Conservation (phyloP, 1,284 basidiomycete genomes). For the Ganoderma boninense region DNA sequence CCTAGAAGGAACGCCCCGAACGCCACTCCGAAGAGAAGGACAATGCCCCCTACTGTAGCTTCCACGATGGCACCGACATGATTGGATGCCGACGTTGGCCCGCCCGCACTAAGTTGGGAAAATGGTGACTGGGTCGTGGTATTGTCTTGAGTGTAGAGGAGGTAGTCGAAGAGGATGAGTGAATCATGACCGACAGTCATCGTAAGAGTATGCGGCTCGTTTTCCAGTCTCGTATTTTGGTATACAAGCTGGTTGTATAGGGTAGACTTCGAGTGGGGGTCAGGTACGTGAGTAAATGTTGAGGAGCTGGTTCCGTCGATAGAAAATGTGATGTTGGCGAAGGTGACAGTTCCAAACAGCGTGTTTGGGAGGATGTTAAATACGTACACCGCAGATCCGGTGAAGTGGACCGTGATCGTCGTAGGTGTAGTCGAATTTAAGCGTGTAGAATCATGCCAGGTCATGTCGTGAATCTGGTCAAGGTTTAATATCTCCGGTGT, state of each 20-base stretch:
- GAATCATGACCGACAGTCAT: slow-evolving; percentile 13
- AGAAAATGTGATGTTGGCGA: neutral
- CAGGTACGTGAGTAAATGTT: neutral
- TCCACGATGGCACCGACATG: neutral
- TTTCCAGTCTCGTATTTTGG: slow-evolving; percentile 27
- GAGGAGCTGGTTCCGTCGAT: neutral
- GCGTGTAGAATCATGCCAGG: neutral
- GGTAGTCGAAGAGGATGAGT: slow-evolving; percentile 33
- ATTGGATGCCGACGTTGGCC: no score
- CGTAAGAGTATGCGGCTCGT: slow-evolving; percentile 28
- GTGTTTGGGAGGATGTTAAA: neutral
- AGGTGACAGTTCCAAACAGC: neutral
- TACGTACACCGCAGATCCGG: neutral
- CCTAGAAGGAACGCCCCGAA: neutral
- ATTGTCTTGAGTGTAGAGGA: slow-evolving; percentile 21
- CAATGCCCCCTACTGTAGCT: neutral
- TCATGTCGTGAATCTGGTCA: neutral
- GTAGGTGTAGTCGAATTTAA: neutral
- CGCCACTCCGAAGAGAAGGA: neutral
- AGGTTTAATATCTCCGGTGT: neutral
- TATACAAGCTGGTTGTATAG: slow-evolving; percentile 24
- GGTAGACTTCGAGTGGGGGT: neutral
- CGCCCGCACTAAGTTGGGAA: no score
- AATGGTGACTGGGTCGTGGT: no score
- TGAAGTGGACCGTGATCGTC: neutral